Evolutionary conservation across 345 rosid species (phyloP), one percentile per base, ranked within the genome.

Genomic region (Bruguiera parviflora): DNA sequence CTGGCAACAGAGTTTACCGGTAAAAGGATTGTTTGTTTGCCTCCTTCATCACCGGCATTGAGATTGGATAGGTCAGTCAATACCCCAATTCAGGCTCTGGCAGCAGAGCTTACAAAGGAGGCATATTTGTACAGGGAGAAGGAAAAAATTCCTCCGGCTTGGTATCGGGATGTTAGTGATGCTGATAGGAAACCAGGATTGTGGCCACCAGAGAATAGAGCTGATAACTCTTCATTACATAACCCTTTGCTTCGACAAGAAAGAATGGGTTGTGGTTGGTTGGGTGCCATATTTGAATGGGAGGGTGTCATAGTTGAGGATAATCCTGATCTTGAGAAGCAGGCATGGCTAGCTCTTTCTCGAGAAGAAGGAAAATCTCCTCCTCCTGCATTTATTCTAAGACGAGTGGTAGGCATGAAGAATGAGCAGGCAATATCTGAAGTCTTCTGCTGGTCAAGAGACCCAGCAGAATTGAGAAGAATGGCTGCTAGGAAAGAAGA

Each of bases 191-290:
- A 86, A 63, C 89, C 92, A 0, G 82, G 86, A 16, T 62, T 85
- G 49, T 90, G 96, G 97, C 96, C 99, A 4, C 97, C 94, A 1
- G 87, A 83, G 73, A 95, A 92, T 78, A 84, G 81, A 80, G 99
- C 94, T 0, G 99, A 92, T 67, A 86, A 90, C 58, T 84, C 96
- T 53, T 84, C 96, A 0, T 68, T 92, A 69, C 96, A 87, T 49
- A 95, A 95, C 73, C 99, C 99, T 16, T 65, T 88, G 74, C 91
- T 92, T 61, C 84, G 99, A 70, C 97, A 88, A 58, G 96, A 95
- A 80, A 85, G 92, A 73, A 87, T 95, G 99, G 97, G 99, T 27
- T 92, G 96, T 35, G 96, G 99, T 69, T 95, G 99, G 99, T 77
- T 95, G 61, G 96, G 96, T 75, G 99, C 93, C 6, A 95, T 95